A percentile compares a stretch with the other conserved stretches of the same genome.
Conservation (phyloP, 1,139 yeast species). For the Saccharomyces hybrid region DNA sequence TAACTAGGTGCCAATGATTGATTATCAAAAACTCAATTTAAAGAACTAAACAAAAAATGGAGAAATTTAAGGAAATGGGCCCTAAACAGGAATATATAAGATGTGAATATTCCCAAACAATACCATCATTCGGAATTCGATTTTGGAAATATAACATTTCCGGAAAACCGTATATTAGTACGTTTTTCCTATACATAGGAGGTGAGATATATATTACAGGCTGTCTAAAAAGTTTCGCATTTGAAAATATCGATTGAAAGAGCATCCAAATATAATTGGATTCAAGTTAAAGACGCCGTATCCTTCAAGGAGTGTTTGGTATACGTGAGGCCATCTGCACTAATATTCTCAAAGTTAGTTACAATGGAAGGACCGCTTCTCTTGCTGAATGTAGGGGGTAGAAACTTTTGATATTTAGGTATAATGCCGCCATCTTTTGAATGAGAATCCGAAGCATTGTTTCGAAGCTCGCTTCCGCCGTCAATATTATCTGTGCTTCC, state of each 20-base stretch:
- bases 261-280: background rate
- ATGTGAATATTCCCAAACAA: no score
- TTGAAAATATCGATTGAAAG: no score
- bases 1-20: no score
- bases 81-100: no score
- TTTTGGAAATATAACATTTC: no score
- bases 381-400: background rate
- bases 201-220: no score
- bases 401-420: background rate
- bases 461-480: background rate
- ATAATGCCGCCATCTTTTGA: background rate
- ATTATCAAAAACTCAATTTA: no score
- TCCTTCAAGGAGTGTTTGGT: background rate
- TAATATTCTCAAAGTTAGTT: background rate
- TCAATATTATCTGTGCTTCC: background rate
- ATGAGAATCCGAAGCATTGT: background rate
- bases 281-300: background rate
- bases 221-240: background rate
- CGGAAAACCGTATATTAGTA: no score
- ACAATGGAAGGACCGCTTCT: background rate
- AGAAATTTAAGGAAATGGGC: no score
- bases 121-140: no score
- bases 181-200: no score
- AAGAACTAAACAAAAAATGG: background rate
- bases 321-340: background rate